Base-by-base conservation (phyloP, 306 rosid species). In the Astragalus membranaceus region DNA sequence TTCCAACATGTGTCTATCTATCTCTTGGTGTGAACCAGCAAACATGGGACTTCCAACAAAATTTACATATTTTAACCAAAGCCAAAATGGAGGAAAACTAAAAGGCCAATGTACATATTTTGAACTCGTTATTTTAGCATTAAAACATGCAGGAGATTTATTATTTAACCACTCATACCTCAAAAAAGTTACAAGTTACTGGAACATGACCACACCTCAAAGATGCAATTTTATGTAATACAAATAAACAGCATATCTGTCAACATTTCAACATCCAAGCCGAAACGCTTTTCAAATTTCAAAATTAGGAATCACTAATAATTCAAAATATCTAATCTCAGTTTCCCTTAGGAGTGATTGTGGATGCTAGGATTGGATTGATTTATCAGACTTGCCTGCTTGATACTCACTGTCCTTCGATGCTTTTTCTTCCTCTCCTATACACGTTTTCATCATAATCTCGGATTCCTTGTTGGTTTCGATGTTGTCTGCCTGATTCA, bases 341-440 rank as follows among this genome's bases (percentile, higher is more conserved):
- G 80, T 76, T 74, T 88, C 73, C 61, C 73, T 69, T 75, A 26
- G 78, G 66, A 16, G 61, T 43, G 52, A 68, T 42, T 48, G 77
- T 14, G 46, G 46, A 41, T 41, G 46, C 46, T 41, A 41, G n/a
- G 50, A 78, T 68, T 63, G 52, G 48, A 36, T 70, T 58, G 65
- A 64, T n/a, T n/a, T 70, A n/a, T 59, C 74, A 69, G 78, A 52
- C 49, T 72, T 41, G 29, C 76, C 79, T 35, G 37, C 52, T 42
- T 76, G 57, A 68, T 70, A 76, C 43, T 16, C 44, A 7, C 65
- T 72, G 3, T 75, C 70, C 32, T 60, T 60, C 26, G 13, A 57
- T 43, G 29, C 15, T 47, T 77, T 86, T 44, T 71, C 83, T 60
- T 86, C 90, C 67, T 84, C 95, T 59, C 82, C 82, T 44, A 85